These are phyloP conservation scores for Salix caprea DNA, from an alignment of 345 rosid genomes.

Conservation along the genomic window DNA sequence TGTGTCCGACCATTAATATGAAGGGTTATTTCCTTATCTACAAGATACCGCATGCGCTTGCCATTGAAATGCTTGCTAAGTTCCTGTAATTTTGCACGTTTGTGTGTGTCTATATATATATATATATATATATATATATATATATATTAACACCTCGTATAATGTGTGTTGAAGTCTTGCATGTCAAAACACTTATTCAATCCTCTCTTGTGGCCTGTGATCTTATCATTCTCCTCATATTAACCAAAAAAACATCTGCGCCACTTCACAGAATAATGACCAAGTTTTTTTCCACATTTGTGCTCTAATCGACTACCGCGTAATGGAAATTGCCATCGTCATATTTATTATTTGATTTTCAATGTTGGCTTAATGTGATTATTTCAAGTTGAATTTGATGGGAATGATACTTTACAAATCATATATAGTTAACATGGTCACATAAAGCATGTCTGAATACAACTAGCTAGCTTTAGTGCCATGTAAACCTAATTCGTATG, in stretches of 20 bases:
- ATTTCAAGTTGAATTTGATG: background rate
- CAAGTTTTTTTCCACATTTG: background rate
- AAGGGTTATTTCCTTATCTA: background rate
- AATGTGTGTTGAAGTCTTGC: background rate
- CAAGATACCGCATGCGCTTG: background rate
- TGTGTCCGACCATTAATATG: background rate
- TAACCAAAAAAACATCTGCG: background rate
- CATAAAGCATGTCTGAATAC: background rate
- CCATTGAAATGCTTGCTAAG: background rate
- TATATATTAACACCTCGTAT: background rate
- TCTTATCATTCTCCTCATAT: background rate
- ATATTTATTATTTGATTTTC: no score
- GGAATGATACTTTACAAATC: background rate
- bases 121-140: no score
- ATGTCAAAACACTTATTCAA: slow-evolving; percentile 1
- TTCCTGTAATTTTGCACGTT: background rate
- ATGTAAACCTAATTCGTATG: background rate
- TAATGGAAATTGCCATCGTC: background rate
- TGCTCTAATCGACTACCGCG: background rate
- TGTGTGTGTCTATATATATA: no score
- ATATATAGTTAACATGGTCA: background rate
- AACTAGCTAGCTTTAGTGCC: background rate
- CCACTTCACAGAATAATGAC: background rate
- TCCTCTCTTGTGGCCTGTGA: background rate
- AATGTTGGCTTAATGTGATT: background rate